Percentiles rank a stretch among this genome's conserved stretches.
Conservation (phyloP, 257 asterid genomes). For the Solanum dulcamara region DNA sequence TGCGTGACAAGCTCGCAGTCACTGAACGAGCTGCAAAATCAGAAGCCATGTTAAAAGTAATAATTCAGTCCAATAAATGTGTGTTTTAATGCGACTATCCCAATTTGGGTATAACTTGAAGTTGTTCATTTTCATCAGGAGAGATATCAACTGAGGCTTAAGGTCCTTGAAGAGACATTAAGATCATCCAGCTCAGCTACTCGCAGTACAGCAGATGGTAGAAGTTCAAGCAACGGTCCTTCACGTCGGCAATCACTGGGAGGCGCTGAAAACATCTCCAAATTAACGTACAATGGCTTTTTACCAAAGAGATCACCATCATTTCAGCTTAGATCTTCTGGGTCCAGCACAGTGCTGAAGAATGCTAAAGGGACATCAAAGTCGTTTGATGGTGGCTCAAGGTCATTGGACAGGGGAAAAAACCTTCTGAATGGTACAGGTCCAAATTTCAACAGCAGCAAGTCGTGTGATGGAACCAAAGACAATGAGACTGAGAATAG, state of each 20-base stretch:
- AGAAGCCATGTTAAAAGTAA: constrained; percentile 84
- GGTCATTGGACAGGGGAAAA: constrained; percentile 76
- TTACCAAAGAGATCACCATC: constrained; percentile 91
- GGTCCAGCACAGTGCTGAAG: constrained; percentile 74
- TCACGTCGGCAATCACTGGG: constrained; percentile 92
- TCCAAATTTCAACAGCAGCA: constrained; percentile 77
- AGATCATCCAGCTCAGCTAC: constrained; percentile 51
- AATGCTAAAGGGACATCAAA: constrained; percentile 96
- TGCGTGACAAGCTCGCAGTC: constrained; percentile 80
- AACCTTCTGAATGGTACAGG: constrained; percentile 78
- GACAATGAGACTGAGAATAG: constrained; percentile 49
- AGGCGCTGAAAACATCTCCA: constrained; percentile 83
- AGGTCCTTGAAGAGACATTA: constrained; percentile 81
- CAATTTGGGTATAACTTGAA: not conserved
- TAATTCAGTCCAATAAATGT: not conserved
- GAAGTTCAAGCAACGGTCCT: constrained; percentile 67
- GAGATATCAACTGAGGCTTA: constrained; percentile 66
- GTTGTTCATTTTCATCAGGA: constrained; percentile 35
- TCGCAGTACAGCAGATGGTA: constrained; percentile 58
- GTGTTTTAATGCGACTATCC: not conserved
- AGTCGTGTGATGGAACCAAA: constrained; percentile 81
- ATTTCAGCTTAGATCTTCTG: constrained; percentile 75
- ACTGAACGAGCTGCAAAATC: constrained; percentile 80
- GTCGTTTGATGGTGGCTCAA: constrained; percentile 93
- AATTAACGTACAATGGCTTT: constrained; percentile 71